Percentiles rank a stretch among this genome's conserved stretches.
These are phyloP conservation scores for Salvia miltiorrhiza DNA, from an alignment of 257 asterid genomes.

Conservation along the genomic window DNA sequence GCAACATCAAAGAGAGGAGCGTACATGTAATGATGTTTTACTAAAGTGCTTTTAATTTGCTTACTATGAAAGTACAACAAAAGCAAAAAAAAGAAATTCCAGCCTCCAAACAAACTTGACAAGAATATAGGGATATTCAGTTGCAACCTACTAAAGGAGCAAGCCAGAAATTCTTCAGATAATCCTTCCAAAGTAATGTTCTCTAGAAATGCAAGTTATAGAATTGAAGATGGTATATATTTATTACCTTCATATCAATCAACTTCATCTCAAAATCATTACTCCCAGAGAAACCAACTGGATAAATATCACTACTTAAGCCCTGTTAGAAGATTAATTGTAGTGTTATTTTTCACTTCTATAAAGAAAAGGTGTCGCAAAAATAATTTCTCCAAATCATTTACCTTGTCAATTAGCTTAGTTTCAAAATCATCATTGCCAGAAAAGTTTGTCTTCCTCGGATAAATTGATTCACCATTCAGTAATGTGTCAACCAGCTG, in stretches of 20 bases:
- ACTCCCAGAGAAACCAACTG: slow-evolving; percentile 40
- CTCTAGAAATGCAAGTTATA: background rate
- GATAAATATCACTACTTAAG: slow-evolving; percentile 23
- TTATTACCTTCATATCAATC: slow-evolving; percentile 40
- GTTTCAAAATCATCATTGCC: slow-evolving; percentile 57
- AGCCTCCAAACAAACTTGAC: slow-evolving; percentile 12
- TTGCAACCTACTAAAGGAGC: slow-evolving; percentile 3
- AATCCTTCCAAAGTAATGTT: slow-evolving; percentile 9
- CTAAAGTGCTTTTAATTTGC: background rate
- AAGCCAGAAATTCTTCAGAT: background rate
- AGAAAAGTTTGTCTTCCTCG: slow-evolving; percentile 46
- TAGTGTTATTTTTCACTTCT: background rate
- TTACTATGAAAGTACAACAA: background rate
- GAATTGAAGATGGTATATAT: slow-evolving; percentile 1
- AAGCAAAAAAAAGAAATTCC: background rate
- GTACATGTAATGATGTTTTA: background rate
- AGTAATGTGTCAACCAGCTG: slow-evolving; percentile 74
- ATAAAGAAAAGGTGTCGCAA: slow-evolving; percentile 13
- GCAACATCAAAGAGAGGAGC: background rate
- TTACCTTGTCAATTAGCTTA: slow-evolving; percentile 56
- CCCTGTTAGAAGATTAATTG: slow-evolving; percentile 18
- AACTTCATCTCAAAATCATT: slow-evolving; percentile 47
- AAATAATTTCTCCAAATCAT: background rate
- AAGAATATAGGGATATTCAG: background rate
- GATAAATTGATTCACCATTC: slow-evolving; percentile 46